Base-by-base conservation (phyloP, 2,329 filamentous ascomycete species). In the Ophiocordyceps camponoti-leonardi region DNA sequence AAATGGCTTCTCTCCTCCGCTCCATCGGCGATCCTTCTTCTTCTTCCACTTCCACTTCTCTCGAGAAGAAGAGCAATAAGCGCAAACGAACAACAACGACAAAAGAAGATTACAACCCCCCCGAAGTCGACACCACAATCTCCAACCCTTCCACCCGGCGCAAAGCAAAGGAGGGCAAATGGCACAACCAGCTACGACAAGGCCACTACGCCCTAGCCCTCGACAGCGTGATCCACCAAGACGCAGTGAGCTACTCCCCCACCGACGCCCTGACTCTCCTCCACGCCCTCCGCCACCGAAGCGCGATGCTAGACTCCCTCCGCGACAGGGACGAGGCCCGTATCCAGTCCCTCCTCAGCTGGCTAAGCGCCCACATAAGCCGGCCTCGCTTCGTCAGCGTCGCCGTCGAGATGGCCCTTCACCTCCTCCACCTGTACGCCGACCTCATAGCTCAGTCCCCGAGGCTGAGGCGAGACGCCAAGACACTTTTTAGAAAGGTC, bases 371-470 rank as follows among this genome's bases (percentile, higher is more conserved):
- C 53, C 78, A 90, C 62, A 82, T 98, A 53, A 73, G 79, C 37
- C 83, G 95, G 58, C 86, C 90, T 31, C 78, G 85, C 46, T 83
- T 92, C 59, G 79, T 92, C 43, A 74, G 73, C 49, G 67, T 94
- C 31, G 87, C 85, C 56, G 83, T 87, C 22, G 90, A 96, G 61
- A 77, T 92, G 20, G 81, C 82, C 16, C 74, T 93, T 56, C 72
- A 87, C 48, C 68, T 96, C 33, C 67, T 96, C 19, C 90, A 98
- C 56, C 68, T 96, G 35, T 98, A 96, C 61, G 79, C 83, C 28
- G 81, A 85, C 58, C 83, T 86, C 53, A 71, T 87, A 22, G 83
- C 77, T 2, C 78, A 79, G 44, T 87, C 82, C 33, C 71, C 75
- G 7, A 79, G 84, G 59, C 73, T 96, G 46, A 79, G 85, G 49